Evolutionary conservation across 257 asterid species (phyloP).

Genomic region (Solanum chiquidenum): DNA sequence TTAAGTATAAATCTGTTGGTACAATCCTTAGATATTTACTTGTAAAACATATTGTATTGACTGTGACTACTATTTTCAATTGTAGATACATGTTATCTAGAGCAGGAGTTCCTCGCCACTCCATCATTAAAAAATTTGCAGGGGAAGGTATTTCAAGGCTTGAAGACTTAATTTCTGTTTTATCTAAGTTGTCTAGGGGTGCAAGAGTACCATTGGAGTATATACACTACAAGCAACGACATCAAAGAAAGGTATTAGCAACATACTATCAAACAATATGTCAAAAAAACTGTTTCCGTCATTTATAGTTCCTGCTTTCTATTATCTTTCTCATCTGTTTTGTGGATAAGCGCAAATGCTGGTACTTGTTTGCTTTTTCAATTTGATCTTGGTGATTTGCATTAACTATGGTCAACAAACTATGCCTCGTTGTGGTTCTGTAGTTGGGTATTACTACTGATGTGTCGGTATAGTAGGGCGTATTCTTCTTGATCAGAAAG

Average conservation of each 20-base stretch:
- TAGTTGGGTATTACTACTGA: background rate
- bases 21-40: background rate
- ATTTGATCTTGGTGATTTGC: background rate
- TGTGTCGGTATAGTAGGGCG: background rate
- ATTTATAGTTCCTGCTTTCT: background rate
- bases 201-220: slow-evolving; percentile 94
- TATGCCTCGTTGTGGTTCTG: background rate
- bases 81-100: slow-evolving; percentile 86
- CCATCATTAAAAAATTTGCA: slow-evolving; percentile 90
- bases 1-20: background rate
- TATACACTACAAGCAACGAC: slow-evolving; percentile 78
- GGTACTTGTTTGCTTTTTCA: background rate
- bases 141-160: slow-evolving; percentile 80
- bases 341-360: background rate
- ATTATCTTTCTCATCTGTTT: background rate
- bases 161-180: slow-evolving; percentile 66
- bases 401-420: background rate
- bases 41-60: background rate
- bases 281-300: background rate
- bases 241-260: slow-evolving; percentile 74
- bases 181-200: slow-evolving; percentile 86
- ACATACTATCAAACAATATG: background rate
- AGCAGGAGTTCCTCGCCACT: slow-evolving; percentile 98
- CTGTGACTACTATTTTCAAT: background rate
- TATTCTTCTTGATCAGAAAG: background rate